Percentiles rank a stretch among this genome's conserved stretches.
These are phyloP conservation scores for Venturiaceae sp. DNA, from an alignment of 2,329 filamentous ascomycete species.

Conservation along the genomic window DNA sequence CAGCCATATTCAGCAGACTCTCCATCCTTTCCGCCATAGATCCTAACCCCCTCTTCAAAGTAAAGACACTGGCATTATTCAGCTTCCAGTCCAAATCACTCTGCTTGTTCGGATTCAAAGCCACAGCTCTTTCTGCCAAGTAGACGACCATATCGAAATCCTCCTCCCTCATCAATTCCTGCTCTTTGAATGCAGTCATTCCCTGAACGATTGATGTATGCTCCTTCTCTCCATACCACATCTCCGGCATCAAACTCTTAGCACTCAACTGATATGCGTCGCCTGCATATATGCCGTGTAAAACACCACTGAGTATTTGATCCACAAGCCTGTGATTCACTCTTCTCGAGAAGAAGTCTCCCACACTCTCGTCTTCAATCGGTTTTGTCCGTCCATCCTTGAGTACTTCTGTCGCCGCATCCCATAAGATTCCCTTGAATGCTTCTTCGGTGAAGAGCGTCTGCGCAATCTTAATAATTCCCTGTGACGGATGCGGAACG, in stretches of 20 bases:
- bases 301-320: constrained; percentile 62
- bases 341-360: constrained; percentile 50
- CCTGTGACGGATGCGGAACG: constrained; percentile 32
- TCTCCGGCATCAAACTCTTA: constrained; percentile 9
- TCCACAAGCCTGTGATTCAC: constrained; percentile 49
- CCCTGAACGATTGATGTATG: constrained; percentile 13
- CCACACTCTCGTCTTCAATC: constrained; percentile 58
- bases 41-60: constrained; percentile 52
- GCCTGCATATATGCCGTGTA: constrained; percentile 90
- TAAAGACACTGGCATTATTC: constrained; percentile 28
- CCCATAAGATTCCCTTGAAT: constrained; percentile 37
- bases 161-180: neutral
- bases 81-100: constrained; percentile 9
- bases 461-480: constrained; percentile 20
- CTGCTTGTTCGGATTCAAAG: neutral
- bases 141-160: neutral
- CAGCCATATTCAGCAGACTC: constrained; percentile 36
- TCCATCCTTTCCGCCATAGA: constrained; percentile 48
- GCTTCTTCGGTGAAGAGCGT: constrained; percentile 43
- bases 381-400: constrained; percentile 16
- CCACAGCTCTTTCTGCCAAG: neutral
- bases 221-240: constrained; percentile 12
- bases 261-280: constrained; percentile 74
- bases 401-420: constrained; percentile 24
- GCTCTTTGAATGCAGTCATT: neutral